phyloP scores from a whole-genome alignment of 441 rosid species.

The Capsella rubella region DNA sequence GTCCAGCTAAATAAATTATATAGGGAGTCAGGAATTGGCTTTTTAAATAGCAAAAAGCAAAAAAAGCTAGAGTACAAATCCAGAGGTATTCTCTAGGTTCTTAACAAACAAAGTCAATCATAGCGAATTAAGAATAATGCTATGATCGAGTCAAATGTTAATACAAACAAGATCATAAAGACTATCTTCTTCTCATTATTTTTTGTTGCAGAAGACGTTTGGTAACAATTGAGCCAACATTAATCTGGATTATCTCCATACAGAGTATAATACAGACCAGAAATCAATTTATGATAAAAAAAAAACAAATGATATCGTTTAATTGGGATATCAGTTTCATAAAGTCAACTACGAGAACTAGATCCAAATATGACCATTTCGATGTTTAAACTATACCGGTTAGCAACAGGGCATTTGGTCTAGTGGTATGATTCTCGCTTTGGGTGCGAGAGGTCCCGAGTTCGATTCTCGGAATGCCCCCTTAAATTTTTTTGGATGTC shows the following conservation, averaged over 20 bases:
- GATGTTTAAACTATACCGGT: neutral
- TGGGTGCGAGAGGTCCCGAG: constrained; percentile 80
- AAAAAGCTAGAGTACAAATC: neutral
- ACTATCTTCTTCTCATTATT: neutral
- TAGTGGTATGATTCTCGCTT: constrained; percentile 96
- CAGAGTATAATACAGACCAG: neutral
- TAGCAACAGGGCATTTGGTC: constrained; percentile 54
- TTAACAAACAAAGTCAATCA: too few relatives aligned
- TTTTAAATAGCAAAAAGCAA: neutral
- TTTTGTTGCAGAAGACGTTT: neutral
- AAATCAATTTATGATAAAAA: neutral
- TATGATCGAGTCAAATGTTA: neutral
- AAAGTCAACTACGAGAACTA: constrained; percentile 10
- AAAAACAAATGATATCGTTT: too few relatives aligned
- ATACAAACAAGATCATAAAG: constrained; percentile 1
- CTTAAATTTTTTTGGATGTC: neutral
- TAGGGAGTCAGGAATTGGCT: neutral
- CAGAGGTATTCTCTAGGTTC: neutral
- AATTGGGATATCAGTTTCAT: neutral
- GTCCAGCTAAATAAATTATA: neutral
- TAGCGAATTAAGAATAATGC: too few relatives aligned
- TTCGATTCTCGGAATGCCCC: constrained; percentile 66
- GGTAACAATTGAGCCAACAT: too few relatives aligned
- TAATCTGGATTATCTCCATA: neutral
- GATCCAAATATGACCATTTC: neutral